Percentiles rank a stretch among this genome's conserved stretches.
Conservation (phyloP, 2,329 filamentous ascomycete genomes). For the Microdochium trichocladiopsis region DNA sequence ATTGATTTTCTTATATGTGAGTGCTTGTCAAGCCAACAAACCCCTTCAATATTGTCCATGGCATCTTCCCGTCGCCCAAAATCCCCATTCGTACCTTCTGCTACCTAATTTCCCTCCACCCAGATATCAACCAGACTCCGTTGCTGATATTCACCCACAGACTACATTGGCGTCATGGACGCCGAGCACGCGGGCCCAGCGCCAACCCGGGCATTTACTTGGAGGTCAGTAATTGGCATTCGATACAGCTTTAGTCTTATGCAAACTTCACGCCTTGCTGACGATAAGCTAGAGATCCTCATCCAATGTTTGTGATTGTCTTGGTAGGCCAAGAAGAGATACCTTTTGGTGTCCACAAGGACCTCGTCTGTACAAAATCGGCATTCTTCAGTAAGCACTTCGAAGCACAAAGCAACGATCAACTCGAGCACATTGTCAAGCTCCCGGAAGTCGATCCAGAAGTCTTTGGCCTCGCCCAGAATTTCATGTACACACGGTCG, state of each 20-base stretch:
- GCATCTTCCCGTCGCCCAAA: too few species aligned
- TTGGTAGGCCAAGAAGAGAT: conserved; percentile 43
- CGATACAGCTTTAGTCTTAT: not conserved
- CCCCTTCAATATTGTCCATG: too few species aligned
- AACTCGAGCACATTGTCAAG: conserved; percentile 41
- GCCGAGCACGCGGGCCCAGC: too few species aligned
- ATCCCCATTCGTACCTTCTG: too few species aligned
- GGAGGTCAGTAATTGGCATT: not conserved
- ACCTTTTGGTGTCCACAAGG: conserved; percentile 52
- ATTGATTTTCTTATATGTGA: too few species aligned
- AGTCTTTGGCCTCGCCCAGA: conserved; percentile 48
- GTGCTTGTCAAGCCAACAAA: too few species aligned
- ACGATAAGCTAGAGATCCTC: conserved; percentile 34
- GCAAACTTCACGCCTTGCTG: not conserved
- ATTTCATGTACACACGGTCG: conserved; percentile 44
- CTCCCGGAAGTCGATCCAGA: conserved; percentile 40
- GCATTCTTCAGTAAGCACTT: conserved; percentile 40
- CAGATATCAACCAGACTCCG: too few species aligned
- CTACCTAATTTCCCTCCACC: too few species aligned
- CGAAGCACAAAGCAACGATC: conserved; percentile 21
- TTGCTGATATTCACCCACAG: too few species aligned
- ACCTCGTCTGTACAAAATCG: conserved; percentile 48
- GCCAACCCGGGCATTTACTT: too few species aligned
- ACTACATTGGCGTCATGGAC: too few species aligned
- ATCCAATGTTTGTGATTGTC: conserved; percentile 48